Base-by-base conservation (phyloP, 176 grass and related monocot species). In the Oryza coarctata region DNA sequence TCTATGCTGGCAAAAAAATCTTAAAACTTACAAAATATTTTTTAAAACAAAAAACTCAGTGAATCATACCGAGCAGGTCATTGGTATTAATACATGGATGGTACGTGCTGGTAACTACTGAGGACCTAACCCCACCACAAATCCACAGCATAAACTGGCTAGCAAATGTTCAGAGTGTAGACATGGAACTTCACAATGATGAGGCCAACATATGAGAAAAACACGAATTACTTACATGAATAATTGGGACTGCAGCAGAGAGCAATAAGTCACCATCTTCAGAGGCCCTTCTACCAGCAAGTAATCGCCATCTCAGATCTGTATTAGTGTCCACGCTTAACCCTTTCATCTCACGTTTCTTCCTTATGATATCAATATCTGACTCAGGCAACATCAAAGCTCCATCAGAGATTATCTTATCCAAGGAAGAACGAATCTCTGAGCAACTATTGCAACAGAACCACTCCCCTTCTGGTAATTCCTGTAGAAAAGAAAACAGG, bases 381-480 rank as follows among this genome's bases (percentile, higher is more conserved):
- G 76, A 78, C 43, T 80, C 80, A 1, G 20, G 55, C 41, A 94
- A 69, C 20, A 78, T 39, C 66, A 87, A 75, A 61, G 89, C 72
- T 78, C 92, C 88, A 78, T 63, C 14, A 26, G 86, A 76, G 35
- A 97, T 91, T 55, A 90, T 74, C 74, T 90, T 91, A 36, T 90
- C 86, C 86, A 97, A 86, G 38, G 92, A 86, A 73, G 52, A 80
- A 69, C 86, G 83, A 57, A 88, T 85, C 36, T 75, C 87, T 38
- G 55, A 92, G 80, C 94, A 97, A 63, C 87, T 85, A 33, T 7
- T 64, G 61, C 77, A 76, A 83, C 94, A 97, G 76, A 94, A 97
- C 94, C 94, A 97, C 39, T 97, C 92, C 34, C 88, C 92, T 86
- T 90, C 87, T 73, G 94, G 94, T 71, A 97, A 66, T 84, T 97